Conservation (phyloP, 192 early-diverging fungal species). For the Thamnidium elegans region DNA sequence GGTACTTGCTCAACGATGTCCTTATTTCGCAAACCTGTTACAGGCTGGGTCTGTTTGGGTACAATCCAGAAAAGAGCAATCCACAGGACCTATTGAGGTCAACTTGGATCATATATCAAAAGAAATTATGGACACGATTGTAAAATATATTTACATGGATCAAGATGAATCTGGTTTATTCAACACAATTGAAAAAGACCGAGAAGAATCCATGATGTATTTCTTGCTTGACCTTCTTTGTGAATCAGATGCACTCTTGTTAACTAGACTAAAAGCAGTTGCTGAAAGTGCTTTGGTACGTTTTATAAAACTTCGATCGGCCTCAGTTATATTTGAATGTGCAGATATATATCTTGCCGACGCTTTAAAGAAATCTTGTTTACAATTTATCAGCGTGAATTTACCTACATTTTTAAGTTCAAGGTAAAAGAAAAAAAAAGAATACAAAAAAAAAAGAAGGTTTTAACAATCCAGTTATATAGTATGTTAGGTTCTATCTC, state of each 20-base stretch:
- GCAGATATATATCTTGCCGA: conserved; percentile 50
- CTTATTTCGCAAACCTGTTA: conserved; percentile 67
- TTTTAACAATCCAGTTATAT: not conserved
- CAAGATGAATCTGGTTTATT: conserved; percentile 38
- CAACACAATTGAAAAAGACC: conserved; percentile 27
- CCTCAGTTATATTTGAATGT: conserved; percentile 50
- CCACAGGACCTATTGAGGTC: conserved; percentile 32
- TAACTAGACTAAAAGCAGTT: conserved; percentile 45
- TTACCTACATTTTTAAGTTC: conserved; percentile 44
- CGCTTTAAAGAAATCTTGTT: conserved; percentile 47
- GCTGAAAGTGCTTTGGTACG: conserved; percentile 36
- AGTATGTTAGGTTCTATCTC: conserved; percentile 18
- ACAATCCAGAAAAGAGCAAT: conserved; percentile 23
- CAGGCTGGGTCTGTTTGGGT: conserved; percentile 49
- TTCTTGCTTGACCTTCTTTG: conserved; percentile 55
- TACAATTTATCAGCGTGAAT: conserved; percentile 51
- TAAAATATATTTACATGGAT: conserved; percentile 58
- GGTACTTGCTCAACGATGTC: conserved; percentile 54
- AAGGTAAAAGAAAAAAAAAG: conserved; percentile 10
- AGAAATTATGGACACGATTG: conserved; percentile 50
- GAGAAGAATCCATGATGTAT: conserved; percentile 45
- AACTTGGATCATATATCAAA: conserved; percentile 48
- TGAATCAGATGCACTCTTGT: conserved; percentile 63
- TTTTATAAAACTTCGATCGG: conserved; percentile 49
- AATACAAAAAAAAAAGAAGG: not conserved